Conservation (phyloP, 768 basidiomycete genomes). For the Kwoniella europaea region DNA sequence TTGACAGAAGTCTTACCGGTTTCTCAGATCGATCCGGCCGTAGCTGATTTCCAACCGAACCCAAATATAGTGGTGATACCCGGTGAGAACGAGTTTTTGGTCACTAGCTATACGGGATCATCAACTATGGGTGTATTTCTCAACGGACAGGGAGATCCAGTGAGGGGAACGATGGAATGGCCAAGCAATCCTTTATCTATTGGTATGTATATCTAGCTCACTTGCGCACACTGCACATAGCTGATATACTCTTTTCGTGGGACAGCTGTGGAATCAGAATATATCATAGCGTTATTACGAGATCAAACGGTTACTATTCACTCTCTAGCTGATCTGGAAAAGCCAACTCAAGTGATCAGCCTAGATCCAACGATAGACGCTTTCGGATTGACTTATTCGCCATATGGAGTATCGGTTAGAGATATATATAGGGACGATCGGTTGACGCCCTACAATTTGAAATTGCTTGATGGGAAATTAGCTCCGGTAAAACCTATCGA, state of each 20-base stretch:
- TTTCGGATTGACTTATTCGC: conserved; percentile 45
- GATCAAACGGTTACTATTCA: conserved; percentile 82
- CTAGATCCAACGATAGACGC: conserved; percentile 59
- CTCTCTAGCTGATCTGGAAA: conserved; percentile 67
- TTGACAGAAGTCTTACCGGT: conserved; percentile 77
- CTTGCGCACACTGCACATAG: not conserved
- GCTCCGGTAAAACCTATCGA: conserved; percentile 26
- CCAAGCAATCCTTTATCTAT: conserved; percentile 74
- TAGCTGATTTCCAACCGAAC: conserved; percentile 42
- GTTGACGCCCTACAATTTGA: conserved; percentile 30
- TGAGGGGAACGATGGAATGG: conserved; percentile 88
- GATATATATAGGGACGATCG: conserved; percentile 48
- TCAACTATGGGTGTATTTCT: conserved; percentile 86
- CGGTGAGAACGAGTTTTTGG: conserved; percentile 77
- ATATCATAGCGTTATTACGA: conserved; percentile 75
- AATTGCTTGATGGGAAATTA: conserved; percentile 39
- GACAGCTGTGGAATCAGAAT: conserved; percentile 79
- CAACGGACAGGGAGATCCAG: conserved; percentile 80
- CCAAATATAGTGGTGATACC: conserved; percentile 71
- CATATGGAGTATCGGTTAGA: conserved; percentile 51
- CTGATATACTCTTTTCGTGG: not conserved
- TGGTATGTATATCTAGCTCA: conserved; percentile 64
- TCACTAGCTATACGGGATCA: conserved; percentile 81
- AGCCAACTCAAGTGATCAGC: conserved; percentile 68
- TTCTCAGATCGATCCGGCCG: conserved; percentile 66